phyloP scores from a whole-genome alignment of 1,284 basidiomycete species.

The Sporisorium scitamineum region DNA sequence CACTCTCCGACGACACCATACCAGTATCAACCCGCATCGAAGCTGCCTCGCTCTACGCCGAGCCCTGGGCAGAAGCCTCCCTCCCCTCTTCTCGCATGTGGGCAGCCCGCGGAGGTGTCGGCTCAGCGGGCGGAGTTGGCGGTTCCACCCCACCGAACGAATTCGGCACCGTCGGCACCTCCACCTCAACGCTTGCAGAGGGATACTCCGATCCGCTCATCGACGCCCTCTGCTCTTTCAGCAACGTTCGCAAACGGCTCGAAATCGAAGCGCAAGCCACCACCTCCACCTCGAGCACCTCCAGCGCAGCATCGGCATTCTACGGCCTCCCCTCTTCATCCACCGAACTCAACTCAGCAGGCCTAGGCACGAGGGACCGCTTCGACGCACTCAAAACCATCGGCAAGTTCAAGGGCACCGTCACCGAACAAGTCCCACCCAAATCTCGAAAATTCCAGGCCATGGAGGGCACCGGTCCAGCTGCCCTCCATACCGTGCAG shows the following conservation, averaged over 20 bases:
- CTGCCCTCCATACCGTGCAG: constrained; percentile 44
- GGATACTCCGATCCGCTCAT: constrained; percentile 49
- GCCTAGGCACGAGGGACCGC: constrained; percentile 36
- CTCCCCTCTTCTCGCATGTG: constrained; percentile 10
- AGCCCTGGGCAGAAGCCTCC: constrained; percentile 28
- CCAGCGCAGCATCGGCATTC: neutral
- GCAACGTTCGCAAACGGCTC: constrained; percentile 55
- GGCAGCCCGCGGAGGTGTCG: constrained; percentile 33
- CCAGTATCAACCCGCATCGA: constrained; percentile 4
- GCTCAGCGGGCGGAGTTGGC: constrained; percentile 35
- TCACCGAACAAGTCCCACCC: constrained; percentile 50
- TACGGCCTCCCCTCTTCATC: constrained; percentile 15
- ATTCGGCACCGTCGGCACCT: constrained; percentile 40
- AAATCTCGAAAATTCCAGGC: constrained; percentile 19
- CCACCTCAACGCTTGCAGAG: constrained; percentile 10
- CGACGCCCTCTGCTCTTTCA: constrained; percentile 60
- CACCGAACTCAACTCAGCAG: constrained; percentile 18
- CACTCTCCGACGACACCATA: constrained; percentile 19
- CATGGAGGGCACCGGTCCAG: constrained; percentile 49
- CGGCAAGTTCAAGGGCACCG: constrained; percentile 62
- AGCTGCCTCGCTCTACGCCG: constrained; percentile 25
- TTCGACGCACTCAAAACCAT: constrained; percentile 52
- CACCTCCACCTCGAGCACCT: constrained; percentile 7
- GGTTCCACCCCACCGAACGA: constrained; percentile 32
- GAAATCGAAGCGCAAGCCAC: constrained; percentile 48